Conservation (phyloP, 2,329 filamentous ascomycete species). For the Fusarium austroafricanum region DNA sequence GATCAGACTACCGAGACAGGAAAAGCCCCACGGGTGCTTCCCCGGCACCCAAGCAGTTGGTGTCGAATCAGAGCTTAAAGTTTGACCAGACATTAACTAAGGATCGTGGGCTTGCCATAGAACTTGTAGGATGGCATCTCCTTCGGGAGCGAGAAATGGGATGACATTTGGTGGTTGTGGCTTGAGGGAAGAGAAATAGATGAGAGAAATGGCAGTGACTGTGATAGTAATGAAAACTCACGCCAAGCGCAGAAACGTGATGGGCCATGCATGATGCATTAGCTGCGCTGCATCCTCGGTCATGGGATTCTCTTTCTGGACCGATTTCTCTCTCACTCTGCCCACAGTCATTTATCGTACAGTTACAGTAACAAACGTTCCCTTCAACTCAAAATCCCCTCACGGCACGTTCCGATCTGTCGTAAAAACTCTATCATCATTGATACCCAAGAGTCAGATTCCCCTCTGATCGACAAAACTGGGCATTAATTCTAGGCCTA, state of each 20-base stretch:
- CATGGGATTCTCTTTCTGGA: constrained; percentile 38
- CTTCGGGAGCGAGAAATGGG: neutral
- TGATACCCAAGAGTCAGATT: constrained; percentile 23
- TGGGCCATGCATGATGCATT: constrained; percentile 30
- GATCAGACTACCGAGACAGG: constrained; percentile 8
- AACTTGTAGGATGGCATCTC: neutral
- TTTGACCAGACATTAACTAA: neutral
- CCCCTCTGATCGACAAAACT: constrained; percentile 33
- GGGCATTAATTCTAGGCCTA: constrained; percentile 30
- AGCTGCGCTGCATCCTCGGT: constrained; percentile 25
- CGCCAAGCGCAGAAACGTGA: constrained; percentile 27
- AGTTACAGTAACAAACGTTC: neutral
- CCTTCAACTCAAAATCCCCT: neutral
- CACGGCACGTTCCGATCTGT: constrained; percentile 7
- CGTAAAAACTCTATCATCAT: neutral
- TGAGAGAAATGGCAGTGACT: neutral
- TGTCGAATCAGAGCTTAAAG: constrained; percentile 31
- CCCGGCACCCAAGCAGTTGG: constrained; percentile 35
- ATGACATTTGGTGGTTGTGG: neutral
- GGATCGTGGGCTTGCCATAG: neutral
- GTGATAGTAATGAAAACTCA: constrained; percentile 8
- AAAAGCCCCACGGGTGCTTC: constrained; percentile 36
- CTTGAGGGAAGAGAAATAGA: neutral
- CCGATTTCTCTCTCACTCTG: constrained; percentile 19
- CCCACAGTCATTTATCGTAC: constrained; percentile 2